phyloP scores from a whole-genome alignment of 2,329 filamentous ascomycete genomes.

The Diplocarpon rosae region DNA sequence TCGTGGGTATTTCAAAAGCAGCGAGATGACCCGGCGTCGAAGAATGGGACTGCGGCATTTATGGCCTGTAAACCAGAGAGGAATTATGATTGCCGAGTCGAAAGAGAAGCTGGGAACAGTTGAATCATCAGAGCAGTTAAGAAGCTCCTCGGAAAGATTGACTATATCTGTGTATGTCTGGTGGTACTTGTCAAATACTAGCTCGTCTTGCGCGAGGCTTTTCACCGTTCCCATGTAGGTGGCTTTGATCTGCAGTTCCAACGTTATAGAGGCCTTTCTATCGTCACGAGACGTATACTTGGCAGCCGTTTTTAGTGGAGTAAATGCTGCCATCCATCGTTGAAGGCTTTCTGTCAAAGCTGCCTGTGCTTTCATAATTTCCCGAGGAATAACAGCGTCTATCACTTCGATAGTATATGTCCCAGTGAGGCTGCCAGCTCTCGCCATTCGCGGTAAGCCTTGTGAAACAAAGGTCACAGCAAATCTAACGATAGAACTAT shows the following conservation, averaged over 20 bases:
- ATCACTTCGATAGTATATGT: too few species aligned
- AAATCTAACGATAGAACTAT: too few species aligned
- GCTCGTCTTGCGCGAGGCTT: neutral
- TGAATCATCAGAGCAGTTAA: neutral
- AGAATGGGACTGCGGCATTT: constrained; percentile 46
- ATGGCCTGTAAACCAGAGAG: constrained; percentile 51
- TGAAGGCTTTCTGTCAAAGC: too few species aligned
- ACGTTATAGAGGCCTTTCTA: too few species aligned
- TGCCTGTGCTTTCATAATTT: too few species aligned
- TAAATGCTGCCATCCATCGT: too few species aligned
- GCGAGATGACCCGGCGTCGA: constrained; percentile 48
- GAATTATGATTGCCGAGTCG: constrained; percentile 50
- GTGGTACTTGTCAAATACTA: neutral
- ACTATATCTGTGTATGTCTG: neutral
- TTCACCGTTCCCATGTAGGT: neutral
- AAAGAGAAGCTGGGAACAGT: constrained; percentile 38
- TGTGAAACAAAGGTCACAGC: too few species aligned
- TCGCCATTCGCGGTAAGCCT: too few species aligned
- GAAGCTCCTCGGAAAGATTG: neutral
- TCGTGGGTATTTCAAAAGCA: constrained; percentile 46
- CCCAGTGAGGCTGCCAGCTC: too few species aligned
- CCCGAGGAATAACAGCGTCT: too few species aligned
- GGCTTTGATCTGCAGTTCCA: constrained; percentile 3
- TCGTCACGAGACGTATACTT: too few species aligned
- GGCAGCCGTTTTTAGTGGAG: too few species aligned